Evolutionary conservation across 2,329 filamentous ascomycete species (phyloP), one percentile per base, ranked within the genome.

Genomic region (Botrytis squamosa): DNA sequence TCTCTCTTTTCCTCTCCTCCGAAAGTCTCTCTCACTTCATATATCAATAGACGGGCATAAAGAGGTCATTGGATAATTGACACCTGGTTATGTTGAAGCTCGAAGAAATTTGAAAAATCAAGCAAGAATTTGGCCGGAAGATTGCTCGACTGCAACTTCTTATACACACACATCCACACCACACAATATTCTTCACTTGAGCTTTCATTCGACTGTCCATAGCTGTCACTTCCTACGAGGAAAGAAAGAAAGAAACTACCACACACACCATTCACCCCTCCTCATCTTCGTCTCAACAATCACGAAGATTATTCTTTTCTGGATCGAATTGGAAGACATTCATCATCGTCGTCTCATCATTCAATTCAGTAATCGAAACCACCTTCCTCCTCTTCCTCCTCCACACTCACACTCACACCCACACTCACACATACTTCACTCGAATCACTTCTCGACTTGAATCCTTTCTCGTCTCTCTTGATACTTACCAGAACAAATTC

Each of bases 141-240:
- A 64, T 33, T 71, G 70, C 59, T 71, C 44, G 49, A 67, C 18
- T 60, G 70, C 46, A 72, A 16, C 69, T 64, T 63, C 33, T 16
- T 25, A 44, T 60, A n/a, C 22, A 59, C 22, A 59, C 38, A 42
- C n/a, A 49, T 42, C 52, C 55, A 69, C 52, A 67, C 72, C 73
- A 60, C 64, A 16, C 64, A 42, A 71, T 64, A 71, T 74, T 73
- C 77, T 75, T 55, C 75, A 72, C 72, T 75, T 70, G 38, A 49
- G 57, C 76, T 70, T 72, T 70, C 72, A 73, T 72, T 77, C 76
- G 76, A 75, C 77, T 73, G 75, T 77, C 76, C 76, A 76, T 78
- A 77, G 75, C 77, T 78, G 76, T 79, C 77, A 77, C 59, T 74
- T 75, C 73, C 74, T 59, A 49, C 67, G 29, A 74, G 75, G 70